Percentiles rank a stretch among this genome's conserved stretches.
phyloP scores from a whole-genome alignment of 306 rosid genomes.

The Lathyrus aphaca region DNA sequence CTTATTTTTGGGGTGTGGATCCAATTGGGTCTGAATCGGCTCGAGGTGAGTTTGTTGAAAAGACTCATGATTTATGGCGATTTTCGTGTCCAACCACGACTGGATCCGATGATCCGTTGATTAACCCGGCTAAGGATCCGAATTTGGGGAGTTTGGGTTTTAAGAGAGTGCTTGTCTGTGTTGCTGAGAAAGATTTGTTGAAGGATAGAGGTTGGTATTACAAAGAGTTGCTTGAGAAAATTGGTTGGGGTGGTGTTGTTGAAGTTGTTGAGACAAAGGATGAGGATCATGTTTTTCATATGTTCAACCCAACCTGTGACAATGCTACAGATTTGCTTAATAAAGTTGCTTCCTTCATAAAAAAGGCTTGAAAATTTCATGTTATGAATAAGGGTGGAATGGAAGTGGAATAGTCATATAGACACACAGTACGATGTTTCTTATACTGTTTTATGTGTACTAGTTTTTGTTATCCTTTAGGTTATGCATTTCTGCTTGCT shows the following conservation, averaged over 20 bases:
- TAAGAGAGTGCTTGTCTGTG: conserved; percentile 57
- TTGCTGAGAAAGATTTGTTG: conserved; percentile 68
- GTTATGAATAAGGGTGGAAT: no score
- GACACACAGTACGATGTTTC: no score
- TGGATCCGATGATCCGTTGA: conserved; percentile 61
- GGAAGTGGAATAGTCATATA: background rate
- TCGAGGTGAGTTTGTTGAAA: no score
- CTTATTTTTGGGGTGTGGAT: conserved; percentile 67
- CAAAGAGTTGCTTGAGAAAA: conserved; percentile 49
- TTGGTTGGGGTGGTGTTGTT: conserved; percentile 55
- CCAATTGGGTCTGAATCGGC: conserved; percentile 39
- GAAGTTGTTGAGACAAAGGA: conserved; percentile 53
- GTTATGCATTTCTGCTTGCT: background rate
- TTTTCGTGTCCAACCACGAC: conserved; percentile 43
- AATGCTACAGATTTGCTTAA: conserved; percentile 44
- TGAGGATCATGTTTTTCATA: conserved; percentile 64
- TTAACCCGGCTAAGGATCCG: conserved; percentile 69
- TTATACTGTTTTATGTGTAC: no score
- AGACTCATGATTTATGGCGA: conserved; percentile 47
- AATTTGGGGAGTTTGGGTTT: conserved; percentile 50
- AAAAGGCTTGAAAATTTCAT: conserved; percentile 12
- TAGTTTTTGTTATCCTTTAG: no score
- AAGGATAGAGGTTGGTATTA: conserved; percentile 58
- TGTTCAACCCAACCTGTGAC: conserved; percentile 48
- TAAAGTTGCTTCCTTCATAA: conserved; percentile 47